Evolutionary conservation across 257 asterid genomes (phyloP), one percentile per base, ranked within the genome.

Genomic region (Solanum etuberosum): DNA sequence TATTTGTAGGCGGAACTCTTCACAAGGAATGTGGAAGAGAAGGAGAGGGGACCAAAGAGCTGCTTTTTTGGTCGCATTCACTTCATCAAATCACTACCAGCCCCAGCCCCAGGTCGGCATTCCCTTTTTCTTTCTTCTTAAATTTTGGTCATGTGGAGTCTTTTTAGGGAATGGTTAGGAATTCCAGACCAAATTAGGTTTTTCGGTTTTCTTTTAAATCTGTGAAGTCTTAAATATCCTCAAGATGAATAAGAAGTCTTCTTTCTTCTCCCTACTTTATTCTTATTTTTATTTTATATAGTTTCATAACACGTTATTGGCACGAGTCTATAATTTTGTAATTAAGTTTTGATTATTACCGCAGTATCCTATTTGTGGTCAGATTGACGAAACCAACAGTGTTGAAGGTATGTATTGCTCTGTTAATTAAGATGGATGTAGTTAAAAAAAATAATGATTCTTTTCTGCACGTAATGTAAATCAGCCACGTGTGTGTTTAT

Each of bases 31-130:
- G 87, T 70, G 85, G n/a, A 70, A 23, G 48, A 4, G 54, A 40
- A 86, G 42, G 42, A n/a, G 68, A 46, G 48, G 70, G 86, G 54
- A 76, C 68, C 81, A 21, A 84, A 73, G 84, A 59, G 87, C 87
- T 68, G 86, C 90, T 86, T 86, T 87, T 88, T 77, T 85, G 87
- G 91, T 89, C 87, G 86, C 88, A 89, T 91, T 91, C 90, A 88
- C 83, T 84, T 89, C 88, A 65, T 59, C 54, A 74, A 83, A 85
- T 57, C 88, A 23, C 54, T 46, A 46, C 57, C 57, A 37, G 40
- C 40, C 14, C n/a, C n/a, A n/a, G 27, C 43, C 14, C 86, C 85
- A 42, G n/a, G 76, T 88, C 89, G 86, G 80, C 72, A 34, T 29
- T 71, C 15, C 13, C n/a, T 23, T 35, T 67, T n/a, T 34, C 11